These are phyloP conservation scores for Verticillium tricorpus DNA, from an alignment of 2,329 filamentous ascomycete species.

Conservation along the genomic window DNA sequence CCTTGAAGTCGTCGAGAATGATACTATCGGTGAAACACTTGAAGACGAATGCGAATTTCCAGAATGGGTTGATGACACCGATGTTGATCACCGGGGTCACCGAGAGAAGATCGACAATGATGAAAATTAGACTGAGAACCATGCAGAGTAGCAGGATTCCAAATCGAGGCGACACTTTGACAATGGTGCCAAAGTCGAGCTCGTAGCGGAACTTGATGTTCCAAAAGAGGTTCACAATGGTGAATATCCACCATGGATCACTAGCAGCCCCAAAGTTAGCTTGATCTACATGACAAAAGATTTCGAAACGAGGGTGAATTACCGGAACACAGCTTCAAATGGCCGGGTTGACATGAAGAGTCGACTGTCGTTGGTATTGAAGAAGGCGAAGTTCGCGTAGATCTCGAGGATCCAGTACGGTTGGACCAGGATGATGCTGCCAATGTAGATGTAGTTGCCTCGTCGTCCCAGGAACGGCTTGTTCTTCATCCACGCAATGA, in stretches of 20 bases:
- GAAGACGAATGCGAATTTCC: slow-evolving; percentile 56
- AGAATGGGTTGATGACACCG: slow-evolving; percentile 55
- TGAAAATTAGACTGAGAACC: slow-evolving; percentile 55
- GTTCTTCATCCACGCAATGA: slow-evolving; percentile 65
- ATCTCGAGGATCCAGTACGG: slow-evolving; percentile 64
- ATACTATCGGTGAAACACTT: slow-evolving; percentile 65
- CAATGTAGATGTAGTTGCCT: slow-evolving; percentile 51
- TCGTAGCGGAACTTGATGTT: slow-evolving; percentile 60
- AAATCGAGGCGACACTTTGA: slow-evolving; percentile 59
- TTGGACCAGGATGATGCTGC: slow-evolving; percentile 52
- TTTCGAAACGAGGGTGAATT: slow-evolving; percentile 9
- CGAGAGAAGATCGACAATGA: slow-evolving; percentile 56
- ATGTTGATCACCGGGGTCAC: slow-evolving; percentile 48
- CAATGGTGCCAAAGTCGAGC: slow-evolving; percentile 51
- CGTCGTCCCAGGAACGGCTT: slow-evolving; percentile 50
- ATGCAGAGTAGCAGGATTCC: slow-evolving; percentile 58
- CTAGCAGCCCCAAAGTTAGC: slow-evolving; percentile 19
- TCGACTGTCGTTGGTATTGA: slow-evolving; percentile 45
- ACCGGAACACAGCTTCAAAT: slow-evolving; percentile 56
- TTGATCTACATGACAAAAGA: slow-evolving; percentile 3
- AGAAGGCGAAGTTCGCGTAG: slow-evolving; percentile 61
- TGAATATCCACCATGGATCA: slow-evolving; percentile 67
- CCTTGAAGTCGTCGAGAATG: slow-evolving; percentile 66
- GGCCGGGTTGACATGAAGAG: slow-evolving; percentile 53
- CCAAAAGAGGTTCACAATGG: slow-evolving; percentile 54